Evolutionary conservation across 1,139 yeast species (phyloP), one percentile per base, ranked within the genome.

Genomic region (Dujonia santamariae): DNA sequence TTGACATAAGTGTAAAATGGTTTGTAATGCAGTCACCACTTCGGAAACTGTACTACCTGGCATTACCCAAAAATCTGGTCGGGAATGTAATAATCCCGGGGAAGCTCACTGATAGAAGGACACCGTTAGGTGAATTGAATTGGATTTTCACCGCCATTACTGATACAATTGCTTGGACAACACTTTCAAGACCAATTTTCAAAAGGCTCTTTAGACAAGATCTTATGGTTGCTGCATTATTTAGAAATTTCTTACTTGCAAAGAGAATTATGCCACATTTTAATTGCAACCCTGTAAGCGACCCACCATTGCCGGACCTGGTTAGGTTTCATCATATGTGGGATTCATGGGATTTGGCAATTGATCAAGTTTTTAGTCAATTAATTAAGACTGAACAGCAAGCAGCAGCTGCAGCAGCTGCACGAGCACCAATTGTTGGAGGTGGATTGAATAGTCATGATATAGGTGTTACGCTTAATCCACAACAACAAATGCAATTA

Each of bases 71-170:
- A 37, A 73, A 76, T 39, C 67, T 75, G 23, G 68, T 68, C 25
- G 85, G 83, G 1, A 79, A 76, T 47, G 82, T 84, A 20, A 68
- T 75, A 14, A 83, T 88, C 16, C 97, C 97, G 0, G 98, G 98
- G 1, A 83, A 85, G 44, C 64, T 88, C 33, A 85, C 96, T 3
- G 97, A 92, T 54, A 73, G 98, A 50, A 70, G 96, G 45, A 94
- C 98, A 0, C 97, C 98, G 0, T 62, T 92, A 28, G 99, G 98
- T 18, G 98, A 94, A 55, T 70, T 92, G 39, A 88, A 88, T 54
- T 94, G 98, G 97, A 92, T 92, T 24, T 92, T 92, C 59, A 94
- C 97, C 1, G 97, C 98, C 3, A 88, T 92, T 27, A 92, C 98
- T 3, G 99, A 92, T 58, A 92, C 97, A 0, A 92, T 92, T 41